These are phyloP conservation scores for Scedosporium apiospermum DNA, from an alignment of 2,329 filamentous ascomycete genomes.

Conservation along the genomic window DNA sequence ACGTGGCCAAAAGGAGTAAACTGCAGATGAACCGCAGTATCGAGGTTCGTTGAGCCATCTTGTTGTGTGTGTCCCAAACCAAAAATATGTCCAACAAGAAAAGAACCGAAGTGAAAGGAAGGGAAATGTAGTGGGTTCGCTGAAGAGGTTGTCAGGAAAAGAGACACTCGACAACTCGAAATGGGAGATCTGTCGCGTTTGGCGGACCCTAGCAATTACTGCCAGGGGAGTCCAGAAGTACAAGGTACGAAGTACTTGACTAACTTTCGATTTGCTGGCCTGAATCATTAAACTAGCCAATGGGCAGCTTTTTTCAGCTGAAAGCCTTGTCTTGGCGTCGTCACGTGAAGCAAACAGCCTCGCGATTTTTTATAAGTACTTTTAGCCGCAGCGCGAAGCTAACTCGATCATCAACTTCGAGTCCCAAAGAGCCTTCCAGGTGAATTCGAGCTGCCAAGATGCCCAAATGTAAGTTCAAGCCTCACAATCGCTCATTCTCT, in stretches of 20 bases:
- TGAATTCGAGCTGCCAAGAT: slow-evolving; percentile 38
- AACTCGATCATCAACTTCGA: not conserved
- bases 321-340: slow-evolving; percentile 2
- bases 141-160: not conserved
- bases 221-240: not conserved
- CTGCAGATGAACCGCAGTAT: slow-evolving; percentile 50
- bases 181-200: slow-evolving; percentile 7
- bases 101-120: not conserved
- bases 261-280: slow-evolving; percentile 2
- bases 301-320: not conserved
- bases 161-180: not conserved
- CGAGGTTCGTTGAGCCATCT: slow-evolving; percentile 41
- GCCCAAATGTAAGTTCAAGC: slow-evolving; percentile 69
- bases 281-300: not conserved
- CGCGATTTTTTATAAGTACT: not conserved
- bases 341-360: slow-evolving; percentile 1
- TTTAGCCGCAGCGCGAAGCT: not conserved
- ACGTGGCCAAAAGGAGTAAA: slow-evolving; percentile 44
- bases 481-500: slow-evolving; percentile 6
- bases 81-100: not conserved
- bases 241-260: not conserved
- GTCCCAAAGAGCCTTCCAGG: not conserved
- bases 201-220: not conserved
- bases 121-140: not conserved
- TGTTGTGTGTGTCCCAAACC: not conserved